Evolutionary conservation across 1,284 basidiomycete genomes (phyloP).

Genomic region (Trametes polyzona): DNA sequence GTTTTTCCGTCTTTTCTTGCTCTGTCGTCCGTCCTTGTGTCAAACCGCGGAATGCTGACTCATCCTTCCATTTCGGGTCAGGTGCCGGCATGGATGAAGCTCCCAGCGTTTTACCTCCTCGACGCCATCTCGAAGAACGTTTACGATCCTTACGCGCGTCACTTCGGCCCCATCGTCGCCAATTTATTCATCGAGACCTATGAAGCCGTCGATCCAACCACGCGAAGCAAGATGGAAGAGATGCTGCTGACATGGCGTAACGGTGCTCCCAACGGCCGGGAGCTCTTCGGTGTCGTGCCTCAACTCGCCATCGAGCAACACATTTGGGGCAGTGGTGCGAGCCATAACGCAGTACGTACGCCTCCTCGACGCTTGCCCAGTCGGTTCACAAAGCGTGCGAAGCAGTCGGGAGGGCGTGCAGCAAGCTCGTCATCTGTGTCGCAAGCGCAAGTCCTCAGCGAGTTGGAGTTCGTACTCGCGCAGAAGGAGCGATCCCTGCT

Average conservation of each 20-base stretch:
- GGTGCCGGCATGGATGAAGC: constrained; percentile 91
- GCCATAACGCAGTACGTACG: constrained; percentile 27
- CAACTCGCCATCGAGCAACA: constrained; percentile 79
- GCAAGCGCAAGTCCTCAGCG: constrained; percentile 76
- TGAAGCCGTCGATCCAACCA: constrained; percentile 79
- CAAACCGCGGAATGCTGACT: constrained; percentile 63
- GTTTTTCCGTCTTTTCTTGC: constrained; percentile 6
- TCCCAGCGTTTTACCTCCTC: constrained; percentile 93
- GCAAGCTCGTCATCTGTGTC: constrained; percentile 51
- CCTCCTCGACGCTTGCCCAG: constrained; percentile 11
- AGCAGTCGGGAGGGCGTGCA: constrained; percentile 26
- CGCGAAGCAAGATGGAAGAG: constrained; percentile 93
- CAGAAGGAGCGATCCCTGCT: constrained; percentile 75
- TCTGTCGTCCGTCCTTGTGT: constrained; percentile 32
- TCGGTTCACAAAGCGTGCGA: constrained; percentile 9
- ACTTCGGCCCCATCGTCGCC: constrained; percentile 78
- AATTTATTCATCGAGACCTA: constrained; percentile 86
- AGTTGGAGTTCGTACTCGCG: constrained; percentile 76
- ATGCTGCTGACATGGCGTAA: constrained; percentile 93
- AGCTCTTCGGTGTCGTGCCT: constrained; percentile 79
- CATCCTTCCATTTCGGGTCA: constrained; percentile 52
- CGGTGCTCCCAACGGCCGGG: constrained; percentile 76
- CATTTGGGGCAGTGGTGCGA: constrained; percentile 67
- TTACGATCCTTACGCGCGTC: constrained; percentile 85
- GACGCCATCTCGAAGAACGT: constrained; percentile 98